phyloP scores from a whole-genome alignment of 192 early-diverging fungal species.

The Piromyces finnis region DNA sequence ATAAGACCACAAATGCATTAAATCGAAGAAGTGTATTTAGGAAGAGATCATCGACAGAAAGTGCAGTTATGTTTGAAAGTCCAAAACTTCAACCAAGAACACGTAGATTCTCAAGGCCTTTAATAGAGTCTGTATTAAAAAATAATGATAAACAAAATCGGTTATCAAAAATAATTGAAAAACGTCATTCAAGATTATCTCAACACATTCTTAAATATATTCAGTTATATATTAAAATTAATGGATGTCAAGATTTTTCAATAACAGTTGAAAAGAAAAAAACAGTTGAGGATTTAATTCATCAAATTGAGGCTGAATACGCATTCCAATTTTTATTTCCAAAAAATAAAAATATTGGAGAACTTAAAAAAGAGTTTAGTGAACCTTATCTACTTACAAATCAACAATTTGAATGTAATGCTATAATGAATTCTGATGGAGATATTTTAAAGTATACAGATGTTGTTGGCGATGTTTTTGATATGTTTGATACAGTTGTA shows the following conservation, averaged over 20 bases:
- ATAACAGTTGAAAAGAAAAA: conserved; percentile 28
- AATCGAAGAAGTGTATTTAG: background rate
- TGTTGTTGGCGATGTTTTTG: conserved; percentile 26
- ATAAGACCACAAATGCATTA: background rate
- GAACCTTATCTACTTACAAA: conserved; percentile 9
- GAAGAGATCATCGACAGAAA: background rate
- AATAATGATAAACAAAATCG: background rate
- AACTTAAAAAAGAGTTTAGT: conserved; percentile 1
- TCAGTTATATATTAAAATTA: background rate
- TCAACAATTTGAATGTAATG: conserved; percentile 6
- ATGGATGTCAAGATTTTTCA: conserved; percentile 6
- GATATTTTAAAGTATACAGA: conserved; percentile 26
- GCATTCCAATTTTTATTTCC: conserved; percentile 18
- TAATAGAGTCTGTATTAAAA: background rate
- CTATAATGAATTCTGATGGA: conserved; percentile 17
- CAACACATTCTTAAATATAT: background rate
- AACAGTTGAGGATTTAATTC: conserved; percentile 41
- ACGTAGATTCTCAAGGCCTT: background rate
- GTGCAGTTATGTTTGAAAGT: background rate
- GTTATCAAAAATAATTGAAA: background rate
- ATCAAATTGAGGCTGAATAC: conserved; percentile 53
- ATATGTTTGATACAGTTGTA: conserved; percentile 23
- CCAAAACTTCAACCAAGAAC: background rate
- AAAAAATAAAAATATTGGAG: conserved; percentile 1
- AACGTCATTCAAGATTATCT: background rate